Conservation (phyloP, 148 eudicot genomes). For the Mesembryanthemum crystallinum region DNA sequence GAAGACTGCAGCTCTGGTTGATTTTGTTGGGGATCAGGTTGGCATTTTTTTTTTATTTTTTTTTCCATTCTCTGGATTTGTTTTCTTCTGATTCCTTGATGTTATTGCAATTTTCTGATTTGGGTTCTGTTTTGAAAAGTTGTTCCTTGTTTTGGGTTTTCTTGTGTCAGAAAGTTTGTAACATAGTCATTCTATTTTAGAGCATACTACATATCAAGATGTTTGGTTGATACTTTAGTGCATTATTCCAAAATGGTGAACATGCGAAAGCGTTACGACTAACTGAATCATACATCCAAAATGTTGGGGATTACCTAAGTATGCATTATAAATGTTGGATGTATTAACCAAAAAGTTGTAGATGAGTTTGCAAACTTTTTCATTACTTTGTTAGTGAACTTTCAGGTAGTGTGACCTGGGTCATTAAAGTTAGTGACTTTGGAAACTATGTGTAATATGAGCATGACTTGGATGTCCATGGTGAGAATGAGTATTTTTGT, state of each 20-base stretch:
- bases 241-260: neutral
- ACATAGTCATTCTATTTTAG: no score
- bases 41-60: neutral
- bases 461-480: no score
- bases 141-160: no score
- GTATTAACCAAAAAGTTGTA: neutral
- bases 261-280: neutral
- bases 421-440: neutral
- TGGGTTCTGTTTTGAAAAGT: no score
- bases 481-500: no score
- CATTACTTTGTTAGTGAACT: neutral
- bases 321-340: no score
- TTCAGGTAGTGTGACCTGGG: neutral
- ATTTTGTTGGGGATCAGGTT: conserved; percentile 41
- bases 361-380: no score
- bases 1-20: conserved; percentile 28
- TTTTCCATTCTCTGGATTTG: neutral
- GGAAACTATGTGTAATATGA: neutral
- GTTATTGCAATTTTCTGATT: neutral
- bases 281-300: neutral
- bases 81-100: neutral
- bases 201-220: neutral
- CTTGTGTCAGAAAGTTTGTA: no score
- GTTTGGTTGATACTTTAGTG: neutral
- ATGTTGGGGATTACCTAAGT: no score